Base-by-base conservation (phyloP, 768 basidiomycete species). In the Phlebiopsis gigantea region DNA sequence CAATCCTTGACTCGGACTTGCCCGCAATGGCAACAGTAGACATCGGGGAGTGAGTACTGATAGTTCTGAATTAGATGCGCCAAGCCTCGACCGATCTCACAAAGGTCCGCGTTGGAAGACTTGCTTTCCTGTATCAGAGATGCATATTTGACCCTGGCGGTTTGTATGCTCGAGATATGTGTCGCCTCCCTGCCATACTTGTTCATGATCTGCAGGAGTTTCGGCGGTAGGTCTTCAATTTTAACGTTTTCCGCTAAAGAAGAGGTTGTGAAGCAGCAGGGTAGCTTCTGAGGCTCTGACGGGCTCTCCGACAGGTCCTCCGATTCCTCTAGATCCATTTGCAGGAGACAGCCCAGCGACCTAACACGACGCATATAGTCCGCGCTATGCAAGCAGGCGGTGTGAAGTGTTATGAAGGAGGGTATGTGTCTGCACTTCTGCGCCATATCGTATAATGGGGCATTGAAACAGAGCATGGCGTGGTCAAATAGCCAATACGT, bases 361-460 rank as follows among this genome's bases (percentile, higher is more conserved):
- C 22, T 46, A n/a, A 47, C 22, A 46, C 50, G 52, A 4, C 30
- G 50, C 17, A 6, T 15, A 22, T 46, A 28, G 34, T 28, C 28
- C 42, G 30, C 10, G 57, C 44, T 54, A 41, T 26, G 51, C 26
- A 55, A 12, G 5, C 30, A 34, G 10, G 57, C 57, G 44, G 30
- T 25, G 52, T 24, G 43, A 42, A 46, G 39, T 2, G 29, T 53
- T 19, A 28, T 46, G 29, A 44, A 46, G 15, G 57, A 48, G 5
- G 19, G 26, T 5, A 58, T 54, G 19, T 53, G 26, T 5, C 34
- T 28, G 52, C 52, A 58, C n/a, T 41, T 10, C 2, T 42, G 5
- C 22, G 22, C 39, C 21, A 39, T 57, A 22, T 46, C 26, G 41
- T 46, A 46, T 19, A 10, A 4, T 7, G 2, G 15, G 6, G 54